Evolutionary conservation across 768 basidiomycete species (phyloP).

Genomic region (Fomitopsis serialis): DNA sequence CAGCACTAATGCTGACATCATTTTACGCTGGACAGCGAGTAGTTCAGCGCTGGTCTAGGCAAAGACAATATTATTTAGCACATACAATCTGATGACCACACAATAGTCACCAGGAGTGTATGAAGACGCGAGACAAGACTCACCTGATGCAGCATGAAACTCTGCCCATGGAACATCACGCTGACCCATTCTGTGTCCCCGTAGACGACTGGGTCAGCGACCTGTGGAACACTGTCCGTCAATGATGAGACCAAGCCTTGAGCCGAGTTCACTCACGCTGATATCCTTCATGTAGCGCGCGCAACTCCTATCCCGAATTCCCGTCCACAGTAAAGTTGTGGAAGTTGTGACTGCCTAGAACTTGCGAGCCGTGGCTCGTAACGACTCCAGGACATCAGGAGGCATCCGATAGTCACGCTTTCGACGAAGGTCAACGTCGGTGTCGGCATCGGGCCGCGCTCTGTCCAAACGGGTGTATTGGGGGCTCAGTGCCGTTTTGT

Average conservation of each 20-base stretch:
- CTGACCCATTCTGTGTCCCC: constrained; percentile 94
- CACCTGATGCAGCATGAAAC: constrained; percentile 99
- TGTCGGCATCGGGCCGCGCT: constrained; percentile 29
- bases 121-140: constrained; percentile 10
- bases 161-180: constrained; percentile 91
- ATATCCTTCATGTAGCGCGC: constrained; percentile 86
- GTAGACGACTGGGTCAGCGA: constrained; percentile 82
- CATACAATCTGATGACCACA: constrained; percentile 10
- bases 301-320: constrained; percentile 77
- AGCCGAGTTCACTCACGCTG: constrained; percentile 41
- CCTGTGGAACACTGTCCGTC: constrained; percentile 32
- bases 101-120: not conserved
- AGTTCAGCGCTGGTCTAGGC: not conserved
- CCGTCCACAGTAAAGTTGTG: constrained; percentile 94
- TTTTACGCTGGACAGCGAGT: constrained; percentile 70
- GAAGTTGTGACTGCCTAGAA: constrained; percentile 95
- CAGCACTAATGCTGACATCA: constrained; percentile 87
- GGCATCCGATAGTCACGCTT: constrained; percentile 70
- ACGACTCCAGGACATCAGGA: constrained; percentile 43
- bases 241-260: not conserved
- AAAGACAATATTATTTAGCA: not conserved
- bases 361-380: constrained; percentile 52
- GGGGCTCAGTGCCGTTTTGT: constrained; percentile 22
- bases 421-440: constrained; percentile 55
- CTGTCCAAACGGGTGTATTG: constrained; percentile 55